Conservation (phyloP, 352 stramenopile species). For the Blastocystis sp. region DNA sequence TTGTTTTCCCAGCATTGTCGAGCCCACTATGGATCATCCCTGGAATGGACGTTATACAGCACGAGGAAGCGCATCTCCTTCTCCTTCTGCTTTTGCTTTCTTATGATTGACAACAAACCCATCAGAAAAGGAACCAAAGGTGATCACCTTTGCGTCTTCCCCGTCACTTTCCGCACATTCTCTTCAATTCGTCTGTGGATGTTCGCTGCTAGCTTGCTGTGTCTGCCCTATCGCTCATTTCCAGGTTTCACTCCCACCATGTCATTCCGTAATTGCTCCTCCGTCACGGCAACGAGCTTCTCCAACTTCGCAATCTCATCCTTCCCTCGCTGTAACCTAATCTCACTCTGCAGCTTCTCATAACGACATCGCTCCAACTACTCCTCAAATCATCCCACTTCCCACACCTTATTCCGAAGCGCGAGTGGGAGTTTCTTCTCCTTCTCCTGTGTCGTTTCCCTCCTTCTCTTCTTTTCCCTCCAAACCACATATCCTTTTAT, state of each 20-base stretch:
- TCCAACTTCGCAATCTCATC: background rate
- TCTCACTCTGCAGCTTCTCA: conserved; percentile 3
- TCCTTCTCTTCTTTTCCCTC: background rate
- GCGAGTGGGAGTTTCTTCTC: background rate
- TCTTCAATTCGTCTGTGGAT: conserved; percentile 33
- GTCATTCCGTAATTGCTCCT: background rate
- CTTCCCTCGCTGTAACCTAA: background rate
- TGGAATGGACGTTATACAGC: conserved; percentile 75
- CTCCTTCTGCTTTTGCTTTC: conserved; percentile 98
- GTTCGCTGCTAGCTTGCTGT: background rate
- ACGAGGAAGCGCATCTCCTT: conserved; percentile 96
- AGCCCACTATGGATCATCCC: conserved; percentile 78
- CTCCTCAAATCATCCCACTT: background rate
- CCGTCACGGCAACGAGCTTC: background rate
- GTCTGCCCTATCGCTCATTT: background rate
- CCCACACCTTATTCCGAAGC: background rate
- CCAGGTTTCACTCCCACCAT: background rate
- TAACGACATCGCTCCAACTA: conserved; percentile 32
- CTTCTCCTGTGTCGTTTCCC: background rate
- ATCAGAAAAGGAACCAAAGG: conserved; percentile 73
- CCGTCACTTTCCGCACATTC: background rate
- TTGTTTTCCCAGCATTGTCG: conserved; percentile 99
- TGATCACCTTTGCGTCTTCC: background rate
- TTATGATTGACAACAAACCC: conserved; percentile 86
- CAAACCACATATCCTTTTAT: background rate